These are phyloP conservation scores for Colletotrichum sp. DNA, from an alignment of 2,329 filamentous ascomycete species.

Conservation along the genomic window DNA sequence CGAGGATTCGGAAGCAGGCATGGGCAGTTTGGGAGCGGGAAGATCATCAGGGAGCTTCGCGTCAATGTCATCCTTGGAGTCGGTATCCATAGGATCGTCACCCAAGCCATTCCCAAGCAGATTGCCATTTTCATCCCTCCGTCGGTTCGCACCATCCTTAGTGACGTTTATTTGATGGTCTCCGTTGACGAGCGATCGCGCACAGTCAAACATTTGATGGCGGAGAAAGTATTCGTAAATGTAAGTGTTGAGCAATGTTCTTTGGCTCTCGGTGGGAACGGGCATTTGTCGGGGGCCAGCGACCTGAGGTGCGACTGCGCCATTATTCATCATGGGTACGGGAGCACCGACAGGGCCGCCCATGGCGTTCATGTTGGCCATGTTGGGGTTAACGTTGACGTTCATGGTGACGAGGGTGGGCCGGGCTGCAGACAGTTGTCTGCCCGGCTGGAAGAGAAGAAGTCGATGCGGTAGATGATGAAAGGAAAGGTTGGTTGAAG, in stretches of 20 bases:
- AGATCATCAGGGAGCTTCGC: conserved; percentile 80
- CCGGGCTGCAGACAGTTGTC: conserved; percentile 42
- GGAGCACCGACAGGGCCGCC: conserved; percentile 69
- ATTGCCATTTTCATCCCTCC: conserved; percentile 72
- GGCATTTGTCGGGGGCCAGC: conserved; percentile 27
- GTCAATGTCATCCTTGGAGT: conserved; percentile 78
- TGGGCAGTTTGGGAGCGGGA: conserved; percentile 73
- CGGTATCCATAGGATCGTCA: conserved; percentile 82
- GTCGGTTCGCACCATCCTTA: conserved; percentile 73
- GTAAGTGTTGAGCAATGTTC: conserved; percentile 77
- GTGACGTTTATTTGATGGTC: conserved; percentile 70
- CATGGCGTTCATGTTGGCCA: conserved; percentile 74
- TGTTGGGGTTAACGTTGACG: conserved; percentile 61
- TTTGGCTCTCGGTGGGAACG: conserved; percentile 43
- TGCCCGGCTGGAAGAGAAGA: conserved; percentile 28
- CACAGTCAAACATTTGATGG: conserved; percentile 83
- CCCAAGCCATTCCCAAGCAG: conserved; percentile 70
- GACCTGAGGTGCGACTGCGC: conserved; percentile 37
- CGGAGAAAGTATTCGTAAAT: conserved; percentile 93
- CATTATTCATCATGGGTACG: conserved; percentile 72
- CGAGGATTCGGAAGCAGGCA: conserved; percentile 70
- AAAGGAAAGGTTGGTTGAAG: background rate
- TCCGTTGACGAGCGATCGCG: conserved; percentile 72
- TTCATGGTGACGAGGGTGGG: conserved; percentile 52
- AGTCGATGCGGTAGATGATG: conserved; percentile 24